Evolutionary conservation across 2,329 filamentous ascomycete species (phyloP), one percentile per base, ranked within the genome.

Genomic region (Penicillium hordei): DNA sequence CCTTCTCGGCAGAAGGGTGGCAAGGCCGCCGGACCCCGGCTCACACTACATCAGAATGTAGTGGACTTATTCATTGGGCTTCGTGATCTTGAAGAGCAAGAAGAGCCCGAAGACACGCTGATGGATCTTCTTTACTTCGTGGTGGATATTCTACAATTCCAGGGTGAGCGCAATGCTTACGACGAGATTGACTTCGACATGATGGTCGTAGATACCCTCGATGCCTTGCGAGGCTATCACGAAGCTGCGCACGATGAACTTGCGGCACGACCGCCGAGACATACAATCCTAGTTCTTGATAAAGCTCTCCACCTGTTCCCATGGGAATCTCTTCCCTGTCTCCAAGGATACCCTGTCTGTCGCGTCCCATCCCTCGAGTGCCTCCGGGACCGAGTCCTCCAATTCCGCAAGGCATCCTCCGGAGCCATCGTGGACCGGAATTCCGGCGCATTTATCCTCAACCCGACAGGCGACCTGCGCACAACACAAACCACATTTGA

Each of bases 151-250:
- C 81, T 99, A 3, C 94, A 97, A 72, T 97, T 99, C 74, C 91
- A 96, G 66, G 94, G 94, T 17, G 95, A 99, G 76, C 85, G 87
- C 48, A 99, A 97, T 70, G 94, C 95, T 0, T 97, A 97, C 75
- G 94, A 99, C 67, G 94, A 99, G 76, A 90, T 99, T 61, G 93
- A 97, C 74, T 96, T 97, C 70, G 94, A 99, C 65, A 79, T 82
- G 65, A 95, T 99, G 85, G 86, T 93, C 5, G 83, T 97, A 39
- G 92, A 96, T 66, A 91, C 90, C 0, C 83, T 91, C 39, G 93
- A 97, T 75, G 91, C 92, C 2, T 78, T 99, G 27, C 85, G 87
- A 49, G 83, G 86, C 0, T 97, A 97, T 70, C 88, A 96, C 68
- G 81, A 82, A 54, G 75, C 74, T 25, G 72, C 69, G 5, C 70